These are phyloP conservation scores for Penicillium nordicum DNA, from an alignment of 2,329 filamentous ascomycete genomes.

Conservation along the genomic window DNA sequence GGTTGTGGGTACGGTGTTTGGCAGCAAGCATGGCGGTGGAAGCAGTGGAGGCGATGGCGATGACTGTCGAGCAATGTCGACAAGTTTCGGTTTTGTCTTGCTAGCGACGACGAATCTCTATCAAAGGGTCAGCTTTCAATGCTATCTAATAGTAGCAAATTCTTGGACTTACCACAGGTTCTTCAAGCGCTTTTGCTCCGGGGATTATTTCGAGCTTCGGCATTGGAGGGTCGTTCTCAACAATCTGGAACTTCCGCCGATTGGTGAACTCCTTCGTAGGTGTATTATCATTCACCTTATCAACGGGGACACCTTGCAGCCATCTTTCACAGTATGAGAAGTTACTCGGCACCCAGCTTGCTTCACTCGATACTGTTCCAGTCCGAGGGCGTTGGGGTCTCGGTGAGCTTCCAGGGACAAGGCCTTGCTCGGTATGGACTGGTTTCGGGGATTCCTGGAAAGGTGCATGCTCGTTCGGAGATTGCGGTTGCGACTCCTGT, in stretches of 20 bases:
- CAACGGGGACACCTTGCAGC: conserved; percentile 37
- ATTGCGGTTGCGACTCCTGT: conserved; percentile 8
- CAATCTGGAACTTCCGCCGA: conserved; percentile 37
- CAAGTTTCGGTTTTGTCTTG: conserved; percentile 37
- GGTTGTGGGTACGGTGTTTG: conserved; percentile 31
- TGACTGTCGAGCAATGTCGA: conserved; percentile 39
- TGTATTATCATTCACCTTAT: conserved; percentile 26
- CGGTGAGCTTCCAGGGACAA: conserved; percentile 17
- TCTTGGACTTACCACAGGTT: conserved; percentile 23
- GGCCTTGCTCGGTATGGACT: neutral
- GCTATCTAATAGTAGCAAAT: rapidly evolving
- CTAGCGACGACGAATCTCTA: conserved; percentile 36
- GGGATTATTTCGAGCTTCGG: conserved; percentile 21
- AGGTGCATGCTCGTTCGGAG: conserved; percentile 11
- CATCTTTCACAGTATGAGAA: conserved; percentile 39
- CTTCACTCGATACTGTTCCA: conserved; percentile 36
- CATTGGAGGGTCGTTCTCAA: conserved; percentile 33
- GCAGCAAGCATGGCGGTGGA: conserved; percentile 21
- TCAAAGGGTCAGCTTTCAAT: conserved; percentile 1
- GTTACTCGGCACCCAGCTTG: conserved; percentile 38
- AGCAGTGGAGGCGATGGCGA: conserved; percentile 25
- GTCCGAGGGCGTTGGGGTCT: conserved; percentile 31
- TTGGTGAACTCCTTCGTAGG: conserved; percentile 30
- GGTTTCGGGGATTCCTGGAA: conserved; percentile 8
- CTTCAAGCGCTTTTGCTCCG: conserved; percentile 19